phyloP scores from a whole-genome alignment of 495 filamentous ascomycete species.

The Penicillium robsamsonii region DNA sequence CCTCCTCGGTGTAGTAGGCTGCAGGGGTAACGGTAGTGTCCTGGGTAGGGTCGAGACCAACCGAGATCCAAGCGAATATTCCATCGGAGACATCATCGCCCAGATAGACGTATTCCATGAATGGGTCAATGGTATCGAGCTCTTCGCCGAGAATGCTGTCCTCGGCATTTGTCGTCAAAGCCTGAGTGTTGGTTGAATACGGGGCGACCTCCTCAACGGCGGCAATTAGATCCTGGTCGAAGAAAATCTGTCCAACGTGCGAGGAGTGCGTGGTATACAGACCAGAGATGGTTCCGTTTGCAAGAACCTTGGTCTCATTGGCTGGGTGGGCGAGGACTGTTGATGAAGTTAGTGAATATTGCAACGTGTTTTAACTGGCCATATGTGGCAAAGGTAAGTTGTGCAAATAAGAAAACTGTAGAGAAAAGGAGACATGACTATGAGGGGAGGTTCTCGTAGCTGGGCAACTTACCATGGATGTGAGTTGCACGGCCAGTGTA shows the following conservation, averaged over 20 bases:
- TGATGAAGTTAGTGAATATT: background rate
- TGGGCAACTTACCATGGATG: conserved; percentile 31
- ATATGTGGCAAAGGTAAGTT: background rate
- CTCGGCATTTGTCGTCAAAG: conserved; percentile 48
- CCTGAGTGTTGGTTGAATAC: conserved; percentile 55
- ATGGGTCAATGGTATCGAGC: conserved; percentile 53
- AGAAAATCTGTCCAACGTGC: conserved; percentile 65
- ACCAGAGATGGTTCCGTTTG: conserved; percentile 35
- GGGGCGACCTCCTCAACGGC: conserved; percentile 47
- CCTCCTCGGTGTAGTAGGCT: conserved; percentile 35
- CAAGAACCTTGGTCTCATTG: conserved; percentile 29
- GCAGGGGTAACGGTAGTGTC: conserved; percentile 29
- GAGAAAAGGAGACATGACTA: background rate
- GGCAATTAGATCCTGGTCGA: conserved; percentile 52
- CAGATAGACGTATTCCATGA: conserved; percentile 52
- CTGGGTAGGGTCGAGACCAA: conserved; percentile 33
- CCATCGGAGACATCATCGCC: conserved; percentile 33
- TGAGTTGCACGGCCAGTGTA: conserved; percentile 44
- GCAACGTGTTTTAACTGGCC: background rate
- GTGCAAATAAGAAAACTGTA: background rate
- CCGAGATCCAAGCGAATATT: conserved; percentile 38
- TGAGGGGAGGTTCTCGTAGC: background rate
- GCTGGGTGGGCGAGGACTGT: conserved; percentile 38
- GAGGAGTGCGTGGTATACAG: conserved; percentile 32
- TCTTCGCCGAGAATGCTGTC: conserved; percentile 50